Conservation (phyloP, 2,329 filamentous ascomycete genomes). For the Pseudogymnoascus sp. region DNA sequence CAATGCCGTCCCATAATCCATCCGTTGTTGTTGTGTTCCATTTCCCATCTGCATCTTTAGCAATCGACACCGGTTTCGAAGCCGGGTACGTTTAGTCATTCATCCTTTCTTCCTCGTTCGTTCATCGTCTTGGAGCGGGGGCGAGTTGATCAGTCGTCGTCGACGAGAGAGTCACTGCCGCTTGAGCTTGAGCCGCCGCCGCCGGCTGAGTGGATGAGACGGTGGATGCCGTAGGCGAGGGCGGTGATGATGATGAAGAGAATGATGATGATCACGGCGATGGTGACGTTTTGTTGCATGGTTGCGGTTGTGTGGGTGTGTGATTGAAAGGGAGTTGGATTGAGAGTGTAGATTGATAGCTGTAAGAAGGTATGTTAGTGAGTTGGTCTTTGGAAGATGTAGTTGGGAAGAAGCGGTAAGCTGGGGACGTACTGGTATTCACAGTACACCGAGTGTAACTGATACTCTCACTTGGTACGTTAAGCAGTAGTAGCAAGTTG, state of each 20-base stretch:
- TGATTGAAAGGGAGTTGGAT: background rate
- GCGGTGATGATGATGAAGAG: slow-evolving; percentile 55
- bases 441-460: background rate
- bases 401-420: background rate
- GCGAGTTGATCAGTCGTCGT: slow-evolving; percentile 7
- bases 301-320: slow-evolving; percentile 27
- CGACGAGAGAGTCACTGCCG: slow-evolving; percentile 11
- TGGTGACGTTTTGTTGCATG: slow-evolving; percentile 61
- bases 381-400: background rate
- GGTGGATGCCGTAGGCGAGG: slow-evolving; percentile 58
- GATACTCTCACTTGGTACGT: slow-evolving; percentile 1
- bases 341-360: background rate
- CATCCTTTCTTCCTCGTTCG: background rate
- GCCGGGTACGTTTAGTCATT: background rate
- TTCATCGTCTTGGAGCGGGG: background rate
- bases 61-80: background rate
- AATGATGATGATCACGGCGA: slow-evolving; percentile 61
- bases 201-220: slow-evolving; percentile 46
- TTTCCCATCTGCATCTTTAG: background rate
- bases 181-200: slow-evolving; percentile 12
- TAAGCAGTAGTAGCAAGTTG: background rate
- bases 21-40: background rate
- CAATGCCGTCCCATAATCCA: background rate
- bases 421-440: slow-evolving; percentile 1
- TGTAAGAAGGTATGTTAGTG: background rate